phyloP scores from a whole-genome alignment of 352 stramenopile genomes.

The Paralagenidium karlingii region DNA sequence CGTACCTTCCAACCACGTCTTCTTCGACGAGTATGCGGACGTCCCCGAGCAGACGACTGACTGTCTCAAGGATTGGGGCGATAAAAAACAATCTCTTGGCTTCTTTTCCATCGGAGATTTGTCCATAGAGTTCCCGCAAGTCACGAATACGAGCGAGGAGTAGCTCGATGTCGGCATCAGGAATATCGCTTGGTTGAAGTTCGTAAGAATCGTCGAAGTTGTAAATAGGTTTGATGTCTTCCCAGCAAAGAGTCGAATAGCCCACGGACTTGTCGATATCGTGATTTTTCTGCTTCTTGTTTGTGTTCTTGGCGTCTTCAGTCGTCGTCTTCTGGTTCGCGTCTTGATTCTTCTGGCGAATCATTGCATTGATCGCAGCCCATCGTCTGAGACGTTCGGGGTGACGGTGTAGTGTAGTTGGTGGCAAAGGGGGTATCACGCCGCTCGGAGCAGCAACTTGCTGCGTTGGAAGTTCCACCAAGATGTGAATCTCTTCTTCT shows the following conservation, averaged over 20 bases:
- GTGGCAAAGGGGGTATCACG: too few relatives aligned
- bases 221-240: constrained; percentile 5
- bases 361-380: constrained; percentile 9
- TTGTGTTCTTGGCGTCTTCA: too few relatives aligned
- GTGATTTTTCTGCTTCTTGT: constrained; percentile 4
- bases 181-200: constrained; percentile 2
- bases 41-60: constrained; percentile 7
- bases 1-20: constrained; percentile 8
- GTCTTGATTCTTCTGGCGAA: constrained; percentile 6
- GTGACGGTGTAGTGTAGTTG: constrained; percentile 9
- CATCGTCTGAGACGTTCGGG: constrained; percentile 8
- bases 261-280: constrained; percentile 2
- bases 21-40: constrained; percentile 10
- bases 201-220: constrained; percentile 2
- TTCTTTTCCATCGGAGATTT: constrained; percentile 5
- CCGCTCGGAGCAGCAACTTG: too few relatives aligned
- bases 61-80: constrained; percentile 8
- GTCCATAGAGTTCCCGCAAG: constrained; percentile 5
- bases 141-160: constrained; percentile 1
- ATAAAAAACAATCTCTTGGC: constrained; percentile 8
- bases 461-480: constrained; percentile 6
- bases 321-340: constrained; percentile 1
- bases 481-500: constrained; percentile 11
- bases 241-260: constrained; percentile 1
- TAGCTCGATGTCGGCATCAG: neutral